Conservation (phyloP, 1,284 basidiomycete genomes). For the Fomes fomentarius region DNA sequence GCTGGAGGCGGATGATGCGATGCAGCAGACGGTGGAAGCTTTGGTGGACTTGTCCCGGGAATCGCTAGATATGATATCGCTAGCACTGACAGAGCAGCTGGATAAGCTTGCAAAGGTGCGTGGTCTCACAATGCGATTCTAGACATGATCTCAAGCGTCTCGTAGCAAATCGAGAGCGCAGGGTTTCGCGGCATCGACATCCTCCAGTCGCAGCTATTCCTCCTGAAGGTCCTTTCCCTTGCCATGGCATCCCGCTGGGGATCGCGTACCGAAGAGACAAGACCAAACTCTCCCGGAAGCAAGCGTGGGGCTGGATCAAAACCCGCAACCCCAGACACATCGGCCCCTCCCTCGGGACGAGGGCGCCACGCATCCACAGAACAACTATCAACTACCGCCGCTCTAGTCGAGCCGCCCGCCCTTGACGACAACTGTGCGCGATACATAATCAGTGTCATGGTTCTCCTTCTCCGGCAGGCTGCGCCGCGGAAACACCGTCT, state of each 20-base stretch:
- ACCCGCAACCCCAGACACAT: constrained; percentile 37
- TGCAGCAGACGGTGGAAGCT: constrained; percentile 75
- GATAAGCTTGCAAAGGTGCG: constrained; percentile 79
- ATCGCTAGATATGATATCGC: constrained; percentile 77
- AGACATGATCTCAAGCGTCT: neutral
- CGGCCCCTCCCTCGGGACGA: constrained; percentile 32
- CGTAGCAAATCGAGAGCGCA: constrained; percentile 52
- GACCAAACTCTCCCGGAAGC: constrained; percentile 46
- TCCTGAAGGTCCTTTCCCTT: constrained; percentile 83
- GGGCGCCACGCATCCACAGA: constrained; percentile 43
- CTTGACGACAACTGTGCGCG: constrained; percentile 88
- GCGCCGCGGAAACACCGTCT: constrained; percentile 60
- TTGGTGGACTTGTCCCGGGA: constrained; percentile 79
- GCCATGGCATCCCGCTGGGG: constrained; percentile 82
- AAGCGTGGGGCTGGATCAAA: constrained; percentile 36
- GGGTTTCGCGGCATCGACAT: constrained; percentile 68
- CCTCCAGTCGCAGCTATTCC: constrained; percentile 88
- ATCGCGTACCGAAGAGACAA: constrained; percentile 41
- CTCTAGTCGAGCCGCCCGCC: constrained; percentile 72
- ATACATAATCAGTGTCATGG: constrained; percentile 83
- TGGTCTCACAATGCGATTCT: constrained; percentile 10
- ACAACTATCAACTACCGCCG: constrained; percentile 38
- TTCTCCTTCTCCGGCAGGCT: constrained; percentile 80
- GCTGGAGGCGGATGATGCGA: constrained; percentile 75
- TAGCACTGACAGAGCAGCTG: constrained; percentile 74